Evolutionary conservation across 2,329 filamentous ascomycete species (phyloP), one percentile per base, ranked within the genome.

Genomic region (Fusarium nelsonii): DNA sequence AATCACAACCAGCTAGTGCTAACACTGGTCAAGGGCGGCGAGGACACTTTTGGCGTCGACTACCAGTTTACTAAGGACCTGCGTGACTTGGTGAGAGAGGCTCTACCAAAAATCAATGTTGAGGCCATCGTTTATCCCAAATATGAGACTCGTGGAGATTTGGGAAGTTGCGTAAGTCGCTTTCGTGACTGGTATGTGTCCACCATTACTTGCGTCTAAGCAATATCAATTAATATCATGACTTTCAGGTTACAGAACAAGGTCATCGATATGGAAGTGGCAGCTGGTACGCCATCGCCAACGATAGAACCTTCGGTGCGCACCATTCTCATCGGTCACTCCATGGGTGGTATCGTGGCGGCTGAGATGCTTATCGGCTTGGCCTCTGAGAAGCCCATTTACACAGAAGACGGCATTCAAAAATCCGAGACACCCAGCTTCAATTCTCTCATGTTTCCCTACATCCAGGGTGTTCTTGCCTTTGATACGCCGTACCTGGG

Each of bases 401-500:
- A 84, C 69, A 82, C 82, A 36, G 78, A 82, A 61, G 80, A 81
- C 73, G 81, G 80, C 36, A 77, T 80, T 53, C 74, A 80, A 32
- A 80, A 82, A 69, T 60, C 73, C 1, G 74, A 79, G 49, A 69
- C 72, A 37, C 73, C 75, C 39, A 63, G 78, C 20, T 81, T 88
- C 63, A 90, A 87, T 74, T 80, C 81, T 33, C 88, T 97, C 77
- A 95, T 97, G 91, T 98, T 98, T 78, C 95, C 95, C 2, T 95
- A 94, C 78, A 89, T 98, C 69, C 92, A 95, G 79, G 95, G 92
- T 70, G 88, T 98, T 28, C 86, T 98, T 48, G 93, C 94, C 51
- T 97, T 97, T 77, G 95, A 98, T 80, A 99, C 96, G 1, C 96
- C 96, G 1, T 99, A 92, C 78, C 86, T 96, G 2, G 92, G 92